Evolutionary conservation across 441 rosid genomes (phyloP), one percentile per base, ranked within the genome.

Genomic region (California macrophylla): DNA sequence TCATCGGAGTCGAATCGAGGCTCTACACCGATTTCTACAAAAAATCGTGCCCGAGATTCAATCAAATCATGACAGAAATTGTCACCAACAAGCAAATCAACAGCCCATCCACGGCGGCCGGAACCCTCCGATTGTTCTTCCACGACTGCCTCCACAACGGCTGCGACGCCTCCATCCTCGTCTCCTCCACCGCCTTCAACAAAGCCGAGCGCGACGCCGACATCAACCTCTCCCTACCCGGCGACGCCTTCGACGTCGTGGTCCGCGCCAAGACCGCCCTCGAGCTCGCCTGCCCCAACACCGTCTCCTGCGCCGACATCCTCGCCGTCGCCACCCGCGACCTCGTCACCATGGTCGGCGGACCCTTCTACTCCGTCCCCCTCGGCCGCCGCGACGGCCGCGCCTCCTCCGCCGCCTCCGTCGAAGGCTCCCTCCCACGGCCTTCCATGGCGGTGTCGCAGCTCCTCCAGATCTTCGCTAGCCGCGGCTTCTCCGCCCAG

Each of bases 181-280:
- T 86, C 75, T 77, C 91, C 72, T 81, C 90, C 36, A 80, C 86
- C 1, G 68, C 85, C 9, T 83, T 86, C 87, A 79, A 78, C 76
- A 16, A 15, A 4, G 87, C 93, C 15, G 93, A 88, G 67, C 91
- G 93, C 26, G 89, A 82, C 69, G 81, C 89, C 21, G 81, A 86
- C 36, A 85, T 86, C 85, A 88, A 85, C 71, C 87, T 86, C 72
- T 86, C 90, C 71, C 93, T 88, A 69, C 86, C 93, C 1, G 90
- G 93, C 0, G 93, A 88, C 72, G 89, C 89, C 36, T 88, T 88
- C 71, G 93, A 88, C 79, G 85, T 86, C 69, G 64, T 88, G 64
- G 76, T 76, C 47, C 79, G 93, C 50, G 87, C 86, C 71, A 88
- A 88, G 81, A 85, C 91, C 20, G 89, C 93, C 1, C 86, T 88